These are phyloP conservation scores for Rutstroemia sp. DNA, from an alignment of 2,329 filamentous ascomycete species.

Conservation along the genomic window DNA sequence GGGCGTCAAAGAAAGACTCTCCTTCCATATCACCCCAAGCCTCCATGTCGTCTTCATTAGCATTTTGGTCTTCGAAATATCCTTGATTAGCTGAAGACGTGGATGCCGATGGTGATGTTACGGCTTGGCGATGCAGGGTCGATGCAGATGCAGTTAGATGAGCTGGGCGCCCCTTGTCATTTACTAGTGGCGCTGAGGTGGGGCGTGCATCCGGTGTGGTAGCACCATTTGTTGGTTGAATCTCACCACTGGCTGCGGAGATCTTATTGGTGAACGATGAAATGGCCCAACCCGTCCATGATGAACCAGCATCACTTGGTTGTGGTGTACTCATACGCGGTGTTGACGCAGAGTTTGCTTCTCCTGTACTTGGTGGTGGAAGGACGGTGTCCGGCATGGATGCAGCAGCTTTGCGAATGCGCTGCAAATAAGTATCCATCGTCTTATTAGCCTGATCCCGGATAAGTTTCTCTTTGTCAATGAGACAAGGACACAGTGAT, in stretches of 20 bases:
- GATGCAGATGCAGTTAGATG: slow-evolving; percentile 46
- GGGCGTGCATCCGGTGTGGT: slow-evolving; percentile 37
- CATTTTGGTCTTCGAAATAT: slow-evolving; percentile 48
- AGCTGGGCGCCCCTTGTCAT: slow-evolving; percentile 29
- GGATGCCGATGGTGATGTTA: slow-evolving; percentile 44
- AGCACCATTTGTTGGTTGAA: slow-evolving; percentile 49
- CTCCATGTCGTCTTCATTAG: slow-evolving; percentile 57
- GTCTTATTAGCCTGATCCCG: slow-evolving; percentile 89
- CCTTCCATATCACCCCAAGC: slow-evolving; percentile 63
- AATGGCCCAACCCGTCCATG: slow-evolving; percentile 95
- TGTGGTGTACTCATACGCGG: slow-evolving; percentile 78
- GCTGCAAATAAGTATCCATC: slow-evolving; percentile 75
- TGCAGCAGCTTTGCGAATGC: slow-evolving; percentile 70
- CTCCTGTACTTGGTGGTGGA: slow-evolving; percentile 52
- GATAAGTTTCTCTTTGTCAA: slow-evolving; percentile 94
- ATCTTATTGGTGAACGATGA: slow-evolving; percentile 97
- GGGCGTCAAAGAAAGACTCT: slow-evolving; percentile 39
- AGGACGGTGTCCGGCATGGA: slow-evolving; percentile 75
- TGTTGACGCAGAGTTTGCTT: slow-evolving; percentile 35
- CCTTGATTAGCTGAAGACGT: slow-evolving; percentile 40
- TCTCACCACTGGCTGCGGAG: slow-evolving; percentile 76
- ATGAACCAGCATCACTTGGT: slow-evolving; percentile 49
- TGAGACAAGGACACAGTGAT: slow-evolving; percentile 70
- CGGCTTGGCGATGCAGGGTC: slow-evolving; percentile 50
- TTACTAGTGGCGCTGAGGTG: slow-evolving; percentile 33